Percentiles rank a stretch among this genome's conserved stretches.
phyloP scores from a whole-genome alignment of 495 filamentous ascomycete species.

The Penicillium crystallinum region DNA sequence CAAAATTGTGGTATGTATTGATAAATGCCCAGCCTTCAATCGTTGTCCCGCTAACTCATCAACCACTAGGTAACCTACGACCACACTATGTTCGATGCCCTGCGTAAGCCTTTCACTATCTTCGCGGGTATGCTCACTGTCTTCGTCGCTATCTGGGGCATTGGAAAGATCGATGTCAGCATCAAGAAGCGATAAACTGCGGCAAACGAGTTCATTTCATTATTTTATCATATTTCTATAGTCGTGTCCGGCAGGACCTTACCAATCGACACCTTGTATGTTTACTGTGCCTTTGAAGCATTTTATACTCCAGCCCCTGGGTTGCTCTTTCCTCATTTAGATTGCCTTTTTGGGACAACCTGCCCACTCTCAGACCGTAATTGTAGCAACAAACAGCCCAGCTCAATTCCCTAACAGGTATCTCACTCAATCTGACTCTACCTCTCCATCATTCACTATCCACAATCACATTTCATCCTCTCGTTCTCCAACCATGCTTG shows the following conservation, averaged over 20 bases:
- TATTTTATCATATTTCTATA: slow-evolving; percentile 1
- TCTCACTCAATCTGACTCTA: background rate
- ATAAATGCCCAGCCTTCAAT: background rate
- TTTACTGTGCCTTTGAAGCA: background rate
- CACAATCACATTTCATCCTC: background rate
- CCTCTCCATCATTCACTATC: background rate
- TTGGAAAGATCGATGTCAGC: slow-evolving; percentile 72
- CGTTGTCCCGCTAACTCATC: slow-evolving; percentile 3
- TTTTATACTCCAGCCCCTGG: background rate
- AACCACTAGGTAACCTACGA: slow-evolving; percentile 69
- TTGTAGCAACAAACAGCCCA: background rate
- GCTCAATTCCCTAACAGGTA: background rate
- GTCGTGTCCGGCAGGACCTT: background rate
- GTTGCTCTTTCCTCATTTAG: background rate
- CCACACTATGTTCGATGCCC: slow-evolving; percentile 64
- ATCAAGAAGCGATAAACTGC: slow-evolving; percentile 50
- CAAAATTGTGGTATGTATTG: slow-evolving; percentile 59
- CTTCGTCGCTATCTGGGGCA: slow-evolving; percentile 68
- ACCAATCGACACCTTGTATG: slow-evolving; percentile 7
- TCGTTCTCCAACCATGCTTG: background rate
- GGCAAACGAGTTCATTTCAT: background rate
- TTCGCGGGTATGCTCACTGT: slow-evolving; percentile 68
- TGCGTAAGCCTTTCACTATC: slow-evolving; percentile 83
- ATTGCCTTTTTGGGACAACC: background rate
- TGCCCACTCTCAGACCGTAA: background rate